Percentiles rank a stretch among this genome's conserved stretches.
Conservation (phyloP, 164 flowering plant species). For the Vitis vinifera region DNA sequence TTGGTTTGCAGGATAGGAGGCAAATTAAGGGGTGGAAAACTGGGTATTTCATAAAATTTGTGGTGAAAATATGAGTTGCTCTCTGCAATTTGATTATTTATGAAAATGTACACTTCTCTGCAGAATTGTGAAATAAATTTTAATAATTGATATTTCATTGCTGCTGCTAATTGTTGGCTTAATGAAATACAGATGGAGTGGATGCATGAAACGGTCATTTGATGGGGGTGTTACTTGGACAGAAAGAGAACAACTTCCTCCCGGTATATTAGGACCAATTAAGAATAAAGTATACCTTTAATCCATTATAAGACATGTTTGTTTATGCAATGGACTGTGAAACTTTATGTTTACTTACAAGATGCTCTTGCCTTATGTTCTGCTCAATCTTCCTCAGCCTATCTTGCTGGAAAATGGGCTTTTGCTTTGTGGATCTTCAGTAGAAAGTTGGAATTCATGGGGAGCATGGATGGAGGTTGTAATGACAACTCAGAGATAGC, state of each 20-base stretch:
- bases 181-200: conserved; percentile 73
- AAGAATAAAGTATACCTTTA: conserved; percentile 75
- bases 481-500: neutral
- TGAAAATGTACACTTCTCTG: no score
- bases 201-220: conserved; percentile 84
- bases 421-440: conserved; percentile 91
- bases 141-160: neutral
- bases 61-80: no score
- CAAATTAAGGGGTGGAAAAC: no score
- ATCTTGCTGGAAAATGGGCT: conserved; percentile 72
- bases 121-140: neutral
- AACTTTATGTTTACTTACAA: neutral
- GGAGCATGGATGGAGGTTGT: conserved; percentile 96
- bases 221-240: conserved; percentile 84
- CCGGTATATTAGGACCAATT: conserved; percentile 89
- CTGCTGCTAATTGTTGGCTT: conserved; percentile 1
- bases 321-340: neutral
- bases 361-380: neutral
- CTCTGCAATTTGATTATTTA: no score
- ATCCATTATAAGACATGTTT: neutral
- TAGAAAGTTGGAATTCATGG: conserved; percentile 99
- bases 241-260: conserved; percentile 90
- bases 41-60: no score
- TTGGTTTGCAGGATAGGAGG: no score
- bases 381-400: conserved; percentile 51